Evolutionary conservation across 75 land plant genomes (phyloP), one percentile per base, ranked within the genome.

Genomic region (Ceratopteris richardii): DNA sequence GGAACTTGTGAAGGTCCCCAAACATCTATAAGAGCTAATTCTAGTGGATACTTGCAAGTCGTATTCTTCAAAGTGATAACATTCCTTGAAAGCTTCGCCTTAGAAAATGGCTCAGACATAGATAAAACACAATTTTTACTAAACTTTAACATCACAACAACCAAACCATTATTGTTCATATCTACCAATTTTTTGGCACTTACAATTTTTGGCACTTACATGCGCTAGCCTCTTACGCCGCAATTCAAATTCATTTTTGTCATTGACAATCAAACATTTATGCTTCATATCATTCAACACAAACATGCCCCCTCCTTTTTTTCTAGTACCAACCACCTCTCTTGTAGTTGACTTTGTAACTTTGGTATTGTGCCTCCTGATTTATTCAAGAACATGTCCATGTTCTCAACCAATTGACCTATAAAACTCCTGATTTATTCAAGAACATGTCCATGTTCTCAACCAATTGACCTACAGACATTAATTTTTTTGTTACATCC

Each of bases 1-100:
- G 16, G 25, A 42, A 62, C 59, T 16, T 46, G 40, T 29, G 62
- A 40, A 21, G 59, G 58, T 14, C 72, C 59, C 54, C 66, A 63
- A 42, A 70, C 11, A 39, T 70, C 31, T 2, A 53, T 20, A 48
- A 62, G 53, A 6, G 62, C 26, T 26, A 63, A 27, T 19, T 69
- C 40, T 1, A 65, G 23, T 9, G 27, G 24, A 12, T 25, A 33
- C 19, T 58, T 14, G 42, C 42, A 40, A 40, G 42, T 40, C 9
- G 14, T 9, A 40, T 40, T 40, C 42, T 10, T 9, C 9, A 40
- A 9, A 40, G 42, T 9, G 13, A 40, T 40, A 40, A 40, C 42
- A 40, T 40, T 40, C 42, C 42, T 40, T 40, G 42, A 10, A 40
- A 40, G 42, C 42, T 40, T 40, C 14, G 42, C 42, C 42, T 40